Evolutionary conservation across 768 basidiomycete genomes (phyloP).

Genomic region (Dendrothele bispora): DNA sequence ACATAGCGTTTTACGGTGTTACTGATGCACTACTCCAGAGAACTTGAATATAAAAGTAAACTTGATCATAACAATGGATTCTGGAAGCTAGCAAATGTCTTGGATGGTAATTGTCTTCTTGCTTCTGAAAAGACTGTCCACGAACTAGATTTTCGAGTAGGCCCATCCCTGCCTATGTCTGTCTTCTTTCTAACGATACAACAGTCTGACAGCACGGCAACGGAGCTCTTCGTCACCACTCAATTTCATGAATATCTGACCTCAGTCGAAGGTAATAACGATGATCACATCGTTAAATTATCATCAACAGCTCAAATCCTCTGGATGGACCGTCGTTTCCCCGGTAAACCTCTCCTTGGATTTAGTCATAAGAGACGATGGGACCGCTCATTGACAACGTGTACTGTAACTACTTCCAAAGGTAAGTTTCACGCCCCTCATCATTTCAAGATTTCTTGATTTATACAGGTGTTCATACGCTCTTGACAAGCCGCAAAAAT

Average conservation of each 20-base stretch:
- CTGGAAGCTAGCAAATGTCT: constrained; percentile 56
- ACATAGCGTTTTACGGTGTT: not conserved
- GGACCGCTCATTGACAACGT: constrained; percentile 55
- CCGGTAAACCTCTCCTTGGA: constrained; percentile 57
- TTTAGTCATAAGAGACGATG: constrained; percentile 59
- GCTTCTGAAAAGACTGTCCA: constrained; percentile 43
- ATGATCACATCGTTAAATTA: constrained; percentile 49
- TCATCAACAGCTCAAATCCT: constrained; percentile 61
- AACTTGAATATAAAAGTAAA: constrained; percentile 11
- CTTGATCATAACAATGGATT: constrained; percentile 34
- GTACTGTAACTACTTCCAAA: constrained; percentile 34
- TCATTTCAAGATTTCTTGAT: too few relatives aligned
- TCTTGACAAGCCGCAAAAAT: constrained; percentile 62
- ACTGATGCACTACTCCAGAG: constrained; percentile 13
- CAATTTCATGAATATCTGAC: constrained; percentile 45
- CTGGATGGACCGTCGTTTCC: constrained; percentile 70
- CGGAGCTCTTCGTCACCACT: constrained; percentile 34
- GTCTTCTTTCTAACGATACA: not conserved
- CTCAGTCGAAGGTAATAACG: constrained; percentile 44
- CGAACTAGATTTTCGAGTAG: constrained; percentile 59
- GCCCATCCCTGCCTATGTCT: constrained; percentile 14
- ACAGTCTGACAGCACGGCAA: constrained; percentile 27
- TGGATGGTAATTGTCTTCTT: constrained; percentile 41
- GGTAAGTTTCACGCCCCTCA: constrained; percentile 24
- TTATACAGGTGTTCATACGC: constrained; percentile 45